Evolutionary conservation across 2,329 filamentous ascomycete species (phyloP).

Genomic region (Ceratocystis smalleyi): DNA sequence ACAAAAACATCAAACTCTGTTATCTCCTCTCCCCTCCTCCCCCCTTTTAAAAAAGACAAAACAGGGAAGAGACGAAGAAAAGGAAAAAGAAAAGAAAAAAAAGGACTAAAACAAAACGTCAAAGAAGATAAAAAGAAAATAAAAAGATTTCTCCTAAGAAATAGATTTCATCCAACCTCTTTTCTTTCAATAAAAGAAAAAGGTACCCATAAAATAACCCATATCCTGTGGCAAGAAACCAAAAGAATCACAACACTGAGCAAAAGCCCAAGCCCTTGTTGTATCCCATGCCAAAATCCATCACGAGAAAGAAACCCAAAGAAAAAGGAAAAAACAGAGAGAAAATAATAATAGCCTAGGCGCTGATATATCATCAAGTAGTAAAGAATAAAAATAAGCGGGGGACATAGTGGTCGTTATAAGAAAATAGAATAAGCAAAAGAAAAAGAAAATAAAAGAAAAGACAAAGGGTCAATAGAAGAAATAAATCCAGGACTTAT

Average conservation of each 20-base stretch:
- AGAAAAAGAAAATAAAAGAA: slow-evolving; percentile 10
- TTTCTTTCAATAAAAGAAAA: neutral
- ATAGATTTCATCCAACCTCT: neutral
- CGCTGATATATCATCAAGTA: neutral
- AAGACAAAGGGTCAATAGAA: neutral
- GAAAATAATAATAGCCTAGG: neutral
- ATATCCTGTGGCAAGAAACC: slow-evolving; percentile 6
- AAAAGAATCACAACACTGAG: slow-evolving; percentile 12
- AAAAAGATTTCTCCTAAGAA: neutral
- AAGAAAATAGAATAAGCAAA: neutral
- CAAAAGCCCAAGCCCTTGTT: slow-evolving; percentile 5
- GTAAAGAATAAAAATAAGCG: slow-evolving; percentile 7
- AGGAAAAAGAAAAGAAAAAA: slow-evolving; percentile 7
- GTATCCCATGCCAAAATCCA: neutral
- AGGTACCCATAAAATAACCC: slow-evolving; percentile 2
- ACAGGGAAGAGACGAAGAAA: neutral
- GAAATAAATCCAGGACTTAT: neutral
- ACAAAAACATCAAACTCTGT: neutral
- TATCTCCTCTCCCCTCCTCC: neutral
- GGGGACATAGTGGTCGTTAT: neutral
- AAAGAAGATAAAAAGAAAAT: neutral
- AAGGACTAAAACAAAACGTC: slow-evolving; percentile 12
- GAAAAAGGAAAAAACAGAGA: slow-evolving; percentile 3
- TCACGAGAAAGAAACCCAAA: neutral
- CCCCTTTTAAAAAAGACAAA: neutral